A percentile compares a stretch with the other conserved stretches of the same genome.
phyloP scores from a whole-genome alignment of 176 grass and related monocot species.

The Calamus simplicifolius region DNA sequence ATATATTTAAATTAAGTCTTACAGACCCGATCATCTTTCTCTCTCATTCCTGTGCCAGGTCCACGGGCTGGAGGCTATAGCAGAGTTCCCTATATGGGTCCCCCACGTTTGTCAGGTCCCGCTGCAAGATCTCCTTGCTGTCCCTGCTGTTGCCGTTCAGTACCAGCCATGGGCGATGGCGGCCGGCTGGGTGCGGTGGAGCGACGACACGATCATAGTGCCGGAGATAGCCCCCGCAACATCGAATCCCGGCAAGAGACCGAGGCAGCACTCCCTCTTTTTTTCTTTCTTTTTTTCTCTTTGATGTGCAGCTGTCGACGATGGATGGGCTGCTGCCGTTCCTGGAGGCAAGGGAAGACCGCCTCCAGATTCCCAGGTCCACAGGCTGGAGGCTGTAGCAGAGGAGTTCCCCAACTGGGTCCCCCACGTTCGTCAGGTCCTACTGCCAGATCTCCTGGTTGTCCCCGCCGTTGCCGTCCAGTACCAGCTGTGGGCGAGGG shows the following conservation, averaged over 20 bases:
- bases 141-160: too few relatives aligned
- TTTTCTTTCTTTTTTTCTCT: neutral
- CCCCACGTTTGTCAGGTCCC: too few relatives aligned
- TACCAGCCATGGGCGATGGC: conserved; percentile 17
- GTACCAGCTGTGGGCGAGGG: conserved; percentile 17
- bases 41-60: too few relatives aligned
- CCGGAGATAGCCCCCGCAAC: conserved; percentile 46
- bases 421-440: conserved; percentile 6
- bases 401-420: conserved; percentile 22
- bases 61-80: too few relatives aligned
- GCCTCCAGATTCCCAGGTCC: too few relatives aligned
- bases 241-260: conserved; percentile 25
- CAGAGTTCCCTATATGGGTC: too few relatives aligned
- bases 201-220: conserved; percentile 52
- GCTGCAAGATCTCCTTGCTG: too few relatives aligned
- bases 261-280: conserved; percentile 37
- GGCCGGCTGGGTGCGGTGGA: conserved; percentile 10
- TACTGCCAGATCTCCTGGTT: neutral
- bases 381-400: conserved; percentile 23
- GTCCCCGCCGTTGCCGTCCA: neutral
- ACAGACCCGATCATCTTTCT: too few relatives aligned
- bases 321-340: conserved; percentile 43
- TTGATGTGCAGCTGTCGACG: conserved; percentile 15
- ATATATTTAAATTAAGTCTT: too few relatives aligned
- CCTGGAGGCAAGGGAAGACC: conserved; percentile 38